Percentiles rank a stretch among this genome's conserved stretches.
phyloP scores from a whole-genome alignment of 2,329 filamentous ascomycete genomes.

The Graphilbum fragrans region DNA sequence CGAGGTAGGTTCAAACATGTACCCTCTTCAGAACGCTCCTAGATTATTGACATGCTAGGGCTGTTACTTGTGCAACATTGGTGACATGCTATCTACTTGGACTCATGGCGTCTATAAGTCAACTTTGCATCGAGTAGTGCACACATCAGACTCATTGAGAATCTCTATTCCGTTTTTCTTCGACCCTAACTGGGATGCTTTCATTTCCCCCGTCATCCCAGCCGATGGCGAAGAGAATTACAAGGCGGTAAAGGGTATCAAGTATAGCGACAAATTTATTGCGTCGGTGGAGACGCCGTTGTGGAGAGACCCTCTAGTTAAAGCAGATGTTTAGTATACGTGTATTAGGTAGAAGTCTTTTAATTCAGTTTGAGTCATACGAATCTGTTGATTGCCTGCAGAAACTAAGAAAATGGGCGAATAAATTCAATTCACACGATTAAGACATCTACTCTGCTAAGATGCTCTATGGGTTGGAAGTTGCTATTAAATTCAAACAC shows the following conservation, averaged over 20 bases:
- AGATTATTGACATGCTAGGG: slow-evolving; percentile 14
- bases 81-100: slow-evolving; percentile 34
- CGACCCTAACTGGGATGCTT: slow-evolving; percentile 28
- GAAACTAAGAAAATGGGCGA: too few relatives aligned
- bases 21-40: not conserved
- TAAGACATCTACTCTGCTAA: too few relatives aligned
- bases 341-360: not conserved
- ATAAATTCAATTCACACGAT: too few relatives aligned
- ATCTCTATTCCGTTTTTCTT: slow-evolving; percentile 45
- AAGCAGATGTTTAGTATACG: not conserved
- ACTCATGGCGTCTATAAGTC: slow-evolving; percentile 35
- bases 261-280: slow-evolving; percentile 12
- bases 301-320: slow-evolving; percentile 2
- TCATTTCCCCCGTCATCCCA: slow-evolving; percentile 24
- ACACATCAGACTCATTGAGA: slow-evolving; percentile 19
- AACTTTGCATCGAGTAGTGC: slow-evolving; percentile 36
- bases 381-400: too few relatives aligned
- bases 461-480: too few relatives aligned
- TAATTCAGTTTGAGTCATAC: too few relatives aligned
- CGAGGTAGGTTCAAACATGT: not conserved
- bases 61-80: slow-evolving; percentile 38
- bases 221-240: slow-evolving; percentile 22
- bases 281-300: not conserved
- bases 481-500: too few relatives aligned
- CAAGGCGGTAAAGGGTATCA: slow-evolving; percentile 26